Evolutionary conservation across 106 monocot species (phyloP), one percentile per base, ranked within the genome.

Genomic region (Allium sativum): DNA sequence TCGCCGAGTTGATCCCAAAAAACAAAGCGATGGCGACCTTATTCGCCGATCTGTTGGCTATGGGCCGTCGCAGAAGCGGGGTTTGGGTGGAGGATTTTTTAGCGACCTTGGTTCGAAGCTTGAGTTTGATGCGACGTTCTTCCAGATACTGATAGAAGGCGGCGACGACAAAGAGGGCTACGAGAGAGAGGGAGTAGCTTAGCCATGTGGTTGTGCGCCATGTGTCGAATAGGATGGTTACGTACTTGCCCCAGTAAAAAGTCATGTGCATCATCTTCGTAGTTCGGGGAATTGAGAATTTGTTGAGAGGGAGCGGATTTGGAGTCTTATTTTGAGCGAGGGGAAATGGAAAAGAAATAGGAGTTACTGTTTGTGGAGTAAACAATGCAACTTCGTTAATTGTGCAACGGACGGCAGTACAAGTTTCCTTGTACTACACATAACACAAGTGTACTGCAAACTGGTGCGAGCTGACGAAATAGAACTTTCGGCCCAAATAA

Each of bases 261-360:
- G 90, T 90, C 87, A 87, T 90, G 87, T 95, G 90, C 95, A 94
- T 94, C 94, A 94, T 94, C 74, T 63, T 81, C 45, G 51, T 45
- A 0, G 18, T 56, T 10, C 50, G 70, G 44, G 21, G 20, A 40
- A 31, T 0, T 9, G 8, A n/a, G 40, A 45, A 61, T 42, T 21
- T 53, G 47, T 53, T 20, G 47, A 42, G 15, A 7, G 12, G 31
- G 64, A n/a, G 14, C 12, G 0, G 51, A n/a, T 43, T 7, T 8
- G 42, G 14, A 40, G 42, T 13, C 2, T 16, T 17, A 2, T 17
- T 55, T 13, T n/a, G 9, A 18, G 18, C 9, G 20, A 7, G 18
- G 58, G 42, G 21, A 21, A 42, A 58, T 9, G 20, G 55, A 20
- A 5, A 31, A 31, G 31, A 31, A 31, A 1, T 31, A 31, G 31